These are phyloP conservation scores for Plasmodium billcollinsi DNA, from an alignment of 169 alveolate species.

Conservation along the genomic window DNA sequence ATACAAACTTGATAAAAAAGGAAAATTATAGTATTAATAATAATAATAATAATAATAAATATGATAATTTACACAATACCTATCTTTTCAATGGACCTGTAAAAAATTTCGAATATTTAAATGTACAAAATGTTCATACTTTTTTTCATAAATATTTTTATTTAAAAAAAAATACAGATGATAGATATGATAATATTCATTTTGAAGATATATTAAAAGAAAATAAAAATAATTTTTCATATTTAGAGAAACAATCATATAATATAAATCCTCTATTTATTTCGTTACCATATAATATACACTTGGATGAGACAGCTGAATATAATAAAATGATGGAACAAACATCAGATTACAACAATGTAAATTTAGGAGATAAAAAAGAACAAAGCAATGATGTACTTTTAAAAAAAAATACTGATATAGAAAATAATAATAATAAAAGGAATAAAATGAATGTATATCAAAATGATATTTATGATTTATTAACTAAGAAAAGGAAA, in stretches of 20 bases:
- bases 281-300: too few relatives aligned
- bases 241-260: background rate
- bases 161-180: background rate
- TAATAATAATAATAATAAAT: background rate
- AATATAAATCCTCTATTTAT: too few relatives aligned
- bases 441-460: background rate
- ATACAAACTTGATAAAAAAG: background rate
- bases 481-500: slow-evolving; percentile 8
- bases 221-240: background rate
- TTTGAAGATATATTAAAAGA: slow-evolving; percentile 4
- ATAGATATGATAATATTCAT: slow-evolving; percentile 1
- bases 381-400: background rate
- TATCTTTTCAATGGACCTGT: slow-evolving; percentile 31
- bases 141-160: slow-evolving; percentile 40
- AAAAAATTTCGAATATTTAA: slow-evolving; percentile 28
- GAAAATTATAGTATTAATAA: background rate
- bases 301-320: background rate
- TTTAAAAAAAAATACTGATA: background rate
- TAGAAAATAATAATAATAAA: background rate
- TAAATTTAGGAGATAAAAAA: background rate
- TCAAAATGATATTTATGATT: background rate
- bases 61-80: background rate
- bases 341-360: background rate
- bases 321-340: background rate
- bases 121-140: slow-evolving; percentile 8